Evolutionary conservation across 345 rosid species (phyloP).

Genomic region (Isatis tinctoria): DNA sequence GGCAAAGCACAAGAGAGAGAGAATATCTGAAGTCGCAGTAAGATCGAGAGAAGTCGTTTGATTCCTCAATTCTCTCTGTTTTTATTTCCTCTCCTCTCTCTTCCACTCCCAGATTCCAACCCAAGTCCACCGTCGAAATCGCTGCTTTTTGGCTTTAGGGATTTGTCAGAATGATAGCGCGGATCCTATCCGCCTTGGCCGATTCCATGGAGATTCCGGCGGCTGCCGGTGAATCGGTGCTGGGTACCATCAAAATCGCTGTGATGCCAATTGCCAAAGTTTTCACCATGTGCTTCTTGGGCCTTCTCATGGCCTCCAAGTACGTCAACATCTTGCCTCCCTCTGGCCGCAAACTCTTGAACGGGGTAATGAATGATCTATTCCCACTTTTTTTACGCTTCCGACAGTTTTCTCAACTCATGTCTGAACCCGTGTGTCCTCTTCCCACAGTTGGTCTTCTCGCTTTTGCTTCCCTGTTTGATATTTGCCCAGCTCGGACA

Average conservation of each 20-base stretch:
- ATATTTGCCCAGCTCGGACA: slow-evolving; percentile 98
- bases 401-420: no score
- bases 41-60: background rate
- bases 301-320: slow-evolving; percentile 98
- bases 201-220: slow-evolving; percentile 32
- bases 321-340: slow-evolving; percentile 89
- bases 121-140: background rate
- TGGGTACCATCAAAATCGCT: slow-evolving; percentile 72
- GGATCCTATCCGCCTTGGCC: slow-evolving; percentile 26
- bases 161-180: slow-evolving; percentile 34
- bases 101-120: background rate
- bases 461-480: slow-evolving; percentile 96
- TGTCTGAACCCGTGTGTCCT: no score
- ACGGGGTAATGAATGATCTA: slow-evolving; percentile 54
- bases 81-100: background rate
- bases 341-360: slow-evolving; percentile 78
- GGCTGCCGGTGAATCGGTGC: slow-evolving; percentile 50
- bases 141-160: background rate
- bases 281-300: slow-evolving; percentile 89
- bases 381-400: no score
- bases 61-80: background rate
- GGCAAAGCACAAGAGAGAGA: background rate
- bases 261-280: slow-evolving; percentile 96
- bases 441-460: slow-evolving; percentile 71
- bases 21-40: background rate